Evolutionary conservation across 2,329 filamentous ascomycete species (phyloP).

Genomic region (Chrysosporium queenslandicum): DNA sequence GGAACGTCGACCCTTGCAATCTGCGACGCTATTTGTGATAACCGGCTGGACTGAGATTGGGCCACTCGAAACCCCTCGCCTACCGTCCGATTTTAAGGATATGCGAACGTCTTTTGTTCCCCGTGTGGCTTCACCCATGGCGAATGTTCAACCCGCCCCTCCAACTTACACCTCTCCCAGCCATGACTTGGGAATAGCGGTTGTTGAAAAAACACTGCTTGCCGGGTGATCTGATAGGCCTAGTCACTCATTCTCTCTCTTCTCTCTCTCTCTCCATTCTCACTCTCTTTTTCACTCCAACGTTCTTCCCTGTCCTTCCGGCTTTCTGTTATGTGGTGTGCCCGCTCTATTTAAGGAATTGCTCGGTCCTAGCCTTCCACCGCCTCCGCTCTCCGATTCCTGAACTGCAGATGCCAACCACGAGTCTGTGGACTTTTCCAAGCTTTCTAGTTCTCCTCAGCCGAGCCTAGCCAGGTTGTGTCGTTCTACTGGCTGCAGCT

Average conservation of each 20-base stretch:
- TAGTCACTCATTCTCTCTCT: background rate
- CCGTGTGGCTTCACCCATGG: slow-evolving; percentile 4
- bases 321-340: background rate
- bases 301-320: background rate
- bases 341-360: background rate
- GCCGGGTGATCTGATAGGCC: slow-evolving; percentile 1
- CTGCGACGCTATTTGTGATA: slow-evolving; percentile 12
- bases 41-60: background rate
- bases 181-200: background rate
- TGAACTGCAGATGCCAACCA: background rate
- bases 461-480: background rate
- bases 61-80: slow-evolving; percentile 1
- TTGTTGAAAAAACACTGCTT: background rate
- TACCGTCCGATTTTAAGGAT: slow-evolving; percentile 5
- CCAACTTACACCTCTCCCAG: background rate
- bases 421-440: background rate
- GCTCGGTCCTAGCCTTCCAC: slow-evolving; percentile 1
- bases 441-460: background rate
- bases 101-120: background rate
- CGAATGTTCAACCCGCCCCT: background rate
- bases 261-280: background rate
- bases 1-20: slow-evolving; percentile 9
- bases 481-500: slow-evolving; percentile 8
- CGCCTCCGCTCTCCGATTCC: slow-evolving; percentile 1
- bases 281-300: background rate